These are phyloP conservation scores for Collybia mongolica DNA, from an alignment of 768 basidiomycete species.

Conservation along the genomic window DNA sequence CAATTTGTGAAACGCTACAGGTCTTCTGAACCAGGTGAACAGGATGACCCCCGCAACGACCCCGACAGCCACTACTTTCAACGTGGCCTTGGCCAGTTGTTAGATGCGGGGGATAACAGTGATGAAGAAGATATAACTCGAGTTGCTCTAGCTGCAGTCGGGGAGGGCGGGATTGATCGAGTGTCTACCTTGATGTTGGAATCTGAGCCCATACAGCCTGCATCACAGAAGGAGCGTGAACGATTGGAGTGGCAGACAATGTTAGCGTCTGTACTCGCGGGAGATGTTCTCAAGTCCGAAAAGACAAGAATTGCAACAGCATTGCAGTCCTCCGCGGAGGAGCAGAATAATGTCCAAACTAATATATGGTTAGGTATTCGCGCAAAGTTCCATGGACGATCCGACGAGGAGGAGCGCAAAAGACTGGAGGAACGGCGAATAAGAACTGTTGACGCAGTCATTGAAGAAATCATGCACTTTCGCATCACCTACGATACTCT, in stretches of 20 bases:
- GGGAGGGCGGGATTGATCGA: conserved; percentile 47
- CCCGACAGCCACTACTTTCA: conserved; percentile 85
- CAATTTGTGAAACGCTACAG: conserved; percentile 80
- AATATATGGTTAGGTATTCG: conserved; percentile 90
- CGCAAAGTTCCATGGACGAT: conserved; percentile 78
- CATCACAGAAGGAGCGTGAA: conserved; percentile 73
- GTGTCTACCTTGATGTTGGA: conserved; percentile 55
- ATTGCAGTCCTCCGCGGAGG: conserved; percentile 65
- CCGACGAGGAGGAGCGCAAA: conserved; percentile 79
- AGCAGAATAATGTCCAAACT: conserved; percentile 63
- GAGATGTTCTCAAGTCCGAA: conserved; percentile 94
- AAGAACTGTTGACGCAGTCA: conserved; percentile 75
- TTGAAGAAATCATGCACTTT: conserved; percentile 83
- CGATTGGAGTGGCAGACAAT: conserved; percentile 95
- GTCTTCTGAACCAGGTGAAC: conserved; percentile 52
- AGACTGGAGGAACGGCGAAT: conserved; percentile 82
- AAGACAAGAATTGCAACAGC: conserved; percentile 88
- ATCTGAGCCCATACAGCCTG: conserved; percentile 62
- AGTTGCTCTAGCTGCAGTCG: conserved; percentile 36
- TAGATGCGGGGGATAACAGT: conserved; percentile 68
- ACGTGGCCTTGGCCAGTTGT: conserved; percentile 64
- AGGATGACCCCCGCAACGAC: conserved; percentile 73
- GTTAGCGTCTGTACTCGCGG: conserved; percentile 89
- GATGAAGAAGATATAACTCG: conserved; percentile 70
- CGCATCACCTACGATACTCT: conserved; percentile 41